Base-by-base conservation (phyloP, 345 rosid species). In the Populus alba region DNA sequence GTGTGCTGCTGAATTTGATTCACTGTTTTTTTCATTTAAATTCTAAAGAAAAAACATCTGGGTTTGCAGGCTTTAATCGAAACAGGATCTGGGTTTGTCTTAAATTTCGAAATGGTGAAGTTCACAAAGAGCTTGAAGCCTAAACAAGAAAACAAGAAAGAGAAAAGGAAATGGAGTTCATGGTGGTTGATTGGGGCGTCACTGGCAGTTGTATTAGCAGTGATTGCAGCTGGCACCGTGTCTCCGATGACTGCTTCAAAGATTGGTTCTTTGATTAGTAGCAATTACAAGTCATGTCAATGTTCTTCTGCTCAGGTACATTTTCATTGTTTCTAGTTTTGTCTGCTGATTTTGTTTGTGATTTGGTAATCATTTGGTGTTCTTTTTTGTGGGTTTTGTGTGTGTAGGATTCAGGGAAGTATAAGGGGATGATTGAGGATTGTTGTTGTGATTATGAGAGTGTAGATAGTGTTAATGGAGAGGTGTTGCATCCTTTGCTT, bases 371-470 rank as follows among this genome's bases (percentile, higher is more conserved):
- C 63, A 59, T 59, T 10, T 57, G 59, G 55, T 1, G 51, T 0
- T 57, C 1, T 59, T n/a, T 57, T 10, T 23, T n/a, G 25, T 59
- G 13, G 29, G 63, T 3, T 57, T 57, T 49, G 55, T n/a, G 55
- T 23, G 29, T 11, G 27, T 25, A 59, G 63, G 63, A 59, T 47
- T 76, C 43, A 83, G 83, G 90, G 94, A 85, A 85, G 80, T 88
- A 87, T 79, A 87, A 78, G 59, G 99, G 99, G 39, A 82, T 90
- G 68, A 91, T 96, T 11, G 97, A 94, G 86, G 99, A 89, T 70
- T 96, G 97, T 81, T 92, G 97, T 75, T 94, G 99, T 69, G 94
- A 94, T 77, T 94, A 92, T n/a, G 94, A 96, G 63, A 59, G 29
- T 23, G 63, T 59, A n/a, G 27, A 59, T 59, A 10, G 29, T 23